Conservation (phyloP, 306 rosid genomes). For the Castanea sativa region DNA sequence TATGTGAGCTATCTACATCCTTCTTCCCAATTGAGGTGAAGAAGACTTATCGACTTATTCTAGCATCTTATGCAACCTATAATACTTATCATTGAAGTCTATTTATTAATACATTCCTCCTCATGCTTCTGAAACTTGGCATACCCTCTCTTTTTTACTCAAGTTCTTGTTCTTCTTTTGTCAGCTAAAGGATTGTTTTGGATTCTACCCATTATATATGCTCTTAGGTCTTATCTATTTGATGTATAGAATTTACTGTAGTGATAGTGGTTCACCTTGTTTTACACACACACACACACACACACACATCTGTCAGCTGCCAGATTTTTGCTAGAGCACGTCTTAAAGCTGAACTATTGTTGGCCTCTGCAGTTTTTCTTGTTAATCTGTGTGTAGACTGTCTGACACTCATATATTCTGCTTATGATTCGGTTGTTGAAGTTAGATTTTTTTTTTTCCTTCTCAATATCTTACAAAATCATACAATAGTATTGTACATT, state of each 20-base stretch:
- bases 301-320: background rate
- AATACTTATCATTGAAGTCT: background rate
- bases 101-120: background rate
- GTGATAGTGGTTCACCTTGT: background rate
- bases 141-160: conserved; percentile 6
- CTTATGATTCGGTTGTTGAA: background rate
- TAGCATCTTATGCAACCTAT: background rate
- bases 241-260: background rate
- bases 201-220: background rate
- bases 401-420: background rate
- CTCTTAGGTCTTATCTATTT: conserved; percentile 8
- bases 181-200: background rate
- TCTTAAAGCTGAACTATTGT: background rate
- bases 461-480: background rate
- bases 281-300: no score
- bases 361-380: background rate
- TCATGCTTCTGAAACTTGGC: background rate
- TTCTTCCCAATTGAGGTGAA: background rate
- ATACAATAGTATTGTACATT: background rate
- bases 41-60: background rate
- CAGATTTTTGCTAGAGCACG: background rate
- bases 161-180: background rate
- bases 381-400: background rate
- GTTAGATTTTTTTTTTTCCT: background rate
- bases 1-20: background rate